Conservation (phyloP, 768 basidiomycete species). For the Pseudohyphozyma bogoriensis region DNA sequence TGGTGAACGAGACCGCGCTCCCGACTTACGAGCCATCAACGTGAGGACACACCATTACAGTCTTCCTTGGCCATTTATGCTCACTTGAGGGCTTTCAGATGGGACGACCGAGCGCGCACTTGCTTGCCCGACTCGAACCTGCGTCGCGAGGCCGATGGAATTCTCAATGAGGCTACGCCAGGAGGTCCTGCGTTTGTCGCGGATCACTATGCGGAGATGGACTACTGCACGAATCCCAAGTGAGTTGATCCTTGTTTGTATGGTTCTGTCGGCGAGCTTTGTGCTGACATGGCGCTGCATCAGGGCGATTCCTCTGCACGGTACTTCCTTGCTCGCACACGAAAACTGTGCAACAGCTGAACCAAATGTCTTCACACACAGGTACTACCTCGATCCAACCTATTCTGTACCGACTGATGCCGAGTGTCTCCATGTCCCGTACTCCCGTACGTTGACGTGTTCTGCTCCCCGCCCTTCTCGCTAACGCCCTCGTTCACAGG, state of each 20-base stretch:
- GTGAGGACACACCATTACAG: not conserved
- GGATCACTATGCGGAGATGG: not conserved
- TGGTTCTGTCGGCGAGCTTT: not conserved
- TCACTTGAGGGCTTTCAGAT: not conserved
- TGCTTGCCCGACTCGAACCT: constrained; percentile 3
- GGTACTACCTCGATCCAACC: not conserved
- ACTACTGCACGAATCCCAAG: constrained; percentile 1
- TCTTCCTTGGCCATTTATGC: not conserved
- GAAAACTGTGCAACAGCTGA: too few species aligned
- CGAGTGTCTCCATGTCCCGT: not conserved
- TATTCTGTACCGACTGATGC: not conserved
- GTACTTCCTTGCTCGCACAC: too few species aligned
- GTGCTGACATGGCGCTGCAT: not conserved
- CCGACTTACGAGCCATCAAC: not conserved
- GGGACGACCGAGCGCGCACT: not conserved
- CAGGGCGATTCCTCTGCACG: too few species aligned
- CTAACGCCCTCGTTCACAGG: not conserved
- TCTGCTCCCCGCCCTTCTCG: not conserved
- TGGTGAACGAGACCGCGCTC: not conserved
- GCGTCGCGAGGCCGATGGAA: not conserved
- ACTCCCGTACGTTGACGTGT: not conserved
- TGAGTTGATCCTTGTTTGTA: not conserved
- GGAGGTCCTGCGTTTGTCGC: constrained; percentile 6
- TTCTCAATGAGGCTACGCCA: not conserved
- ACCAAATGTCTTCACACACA: not conserved